Conservation (phyloP, 179 eudicot species). For the Beta lomatogona region DNA sequence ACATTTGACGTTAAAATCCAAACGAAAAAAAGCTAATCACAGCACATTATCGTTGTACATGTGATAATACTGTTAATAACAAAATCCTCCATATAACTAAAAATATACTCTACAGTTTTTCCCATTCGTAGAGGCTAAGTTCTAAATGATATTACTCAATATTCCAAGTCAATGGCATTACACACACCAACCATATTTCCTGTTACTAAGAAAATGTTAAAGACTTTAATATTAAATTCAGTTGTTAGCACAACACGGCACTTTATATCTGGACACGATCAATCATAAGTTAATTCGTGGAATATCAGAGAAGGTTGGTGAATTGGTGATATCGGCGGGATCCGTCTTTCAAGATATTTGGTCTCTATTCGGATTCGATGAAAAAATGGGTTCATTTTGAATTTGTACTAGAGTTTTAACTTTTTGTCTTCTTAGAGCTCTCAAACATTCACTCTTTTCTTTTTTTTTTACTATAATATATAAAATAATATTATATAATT, state of each 20-base stretch:
- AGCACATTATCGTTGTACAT: constrained; percentile 9
- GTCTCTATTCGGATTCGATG: no score
- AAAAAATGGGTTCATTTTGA: no score
- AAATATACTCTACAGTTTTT: not conserved
- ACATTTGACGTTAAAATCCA: no score
- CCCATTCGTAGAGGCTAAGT: not conserved
- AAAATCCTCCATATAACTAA: no score
- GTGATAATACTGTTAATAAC: not conserved
- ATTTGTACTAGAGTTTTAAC: no score
- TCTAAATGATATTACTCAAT: not conserved
- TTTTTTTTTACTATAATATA: no score
- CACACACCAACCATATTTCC: constrained; percentile 6
- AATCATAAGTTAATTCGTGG: not conserved
- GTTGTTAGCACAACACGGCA: constrained; percentile 18
- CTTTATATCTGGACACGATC: not conserved
- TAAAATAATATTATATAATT: no score
- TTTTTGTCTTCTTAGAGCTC: no score
- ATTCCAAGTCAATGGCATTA: constrained; percentile 6
- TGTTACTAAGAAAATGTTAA: not conserved
- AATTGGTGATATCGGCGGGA: no score
- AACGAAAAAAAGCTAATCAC: not conserved
- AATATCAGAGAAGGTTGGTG: constrained; percentile 15
- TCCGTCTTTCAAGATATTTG: no score
- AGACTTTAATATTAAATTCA: not conserved
- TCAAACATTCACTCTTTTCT: no score